Conservation (phyloP, 352 stramenopile genomes). For the Pythium phragmitis region DNA sequence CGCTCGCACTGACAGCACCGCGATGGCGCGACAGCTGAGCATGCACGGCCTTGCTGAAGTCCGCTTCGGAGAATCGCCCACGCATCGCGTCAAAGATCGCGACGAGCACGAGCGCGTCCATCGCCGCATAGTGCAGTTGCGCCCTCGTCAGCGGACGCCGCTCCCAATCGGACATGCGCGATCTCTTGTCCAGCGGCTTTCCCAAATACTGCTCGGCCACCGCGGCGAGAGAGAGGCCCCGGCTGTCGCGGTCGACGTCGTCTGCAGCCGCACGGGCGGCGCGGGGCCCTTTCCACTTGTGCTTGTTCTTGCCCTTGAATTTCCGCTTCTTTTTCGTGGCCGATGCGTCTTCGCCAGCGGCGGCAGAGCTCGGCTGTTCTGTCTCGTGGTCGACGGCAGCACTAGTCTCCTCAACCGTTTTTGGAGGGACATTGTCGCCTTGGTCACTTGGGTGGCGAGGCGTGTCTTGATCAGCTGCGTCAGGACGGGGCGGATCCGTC, state of each 20-base stretch:
- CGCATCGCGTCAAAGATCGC: slow-evolving; percentile 60
- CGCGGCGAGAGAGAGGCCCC: slow-evolving; percentile 44
- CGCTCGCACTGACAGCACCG: no score
- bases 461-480: neutral
- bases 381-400: neutral
- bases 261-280: slow-evolving; percentile 17
- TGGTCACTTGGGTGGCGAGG: neutral
- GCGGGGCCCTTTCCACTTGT: neutral
- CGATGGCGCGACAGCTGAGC: slow-evolving; percentile 3
- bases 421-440: neutral
- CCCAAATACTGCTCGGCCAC: slow-evolving; percentile 55
- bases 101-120: slow-evolving; percentile 71
- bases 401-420: neutral
- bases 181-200: slow-evolving; percentile 69
- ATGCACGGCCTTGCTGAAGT: slow-evolving; percentile 21
- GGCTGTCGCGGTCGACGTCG: slow-evolving; percentile 12
- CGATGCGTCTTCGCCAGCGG: neutral
- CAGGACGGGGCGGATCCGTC: neutral
- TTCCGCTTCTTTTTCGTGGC: slow-evolving; percentile 10
- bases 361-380: neutral
- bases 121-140: slow-evolving; percentile 68
- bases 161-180: slow-evolving; percentile 78
- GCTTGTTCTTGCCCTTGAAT: neutral
- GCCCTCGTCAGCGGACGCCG: slow-evolving; percentile 58
- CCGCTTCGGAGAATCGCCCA: slow-evolving; percentile 30